Evolutionary conservation across 108 stramenopile species (phyloP), one percentile per base, ranked within the genome.

Genomic region (Mediolabrus comicus): DNA sequence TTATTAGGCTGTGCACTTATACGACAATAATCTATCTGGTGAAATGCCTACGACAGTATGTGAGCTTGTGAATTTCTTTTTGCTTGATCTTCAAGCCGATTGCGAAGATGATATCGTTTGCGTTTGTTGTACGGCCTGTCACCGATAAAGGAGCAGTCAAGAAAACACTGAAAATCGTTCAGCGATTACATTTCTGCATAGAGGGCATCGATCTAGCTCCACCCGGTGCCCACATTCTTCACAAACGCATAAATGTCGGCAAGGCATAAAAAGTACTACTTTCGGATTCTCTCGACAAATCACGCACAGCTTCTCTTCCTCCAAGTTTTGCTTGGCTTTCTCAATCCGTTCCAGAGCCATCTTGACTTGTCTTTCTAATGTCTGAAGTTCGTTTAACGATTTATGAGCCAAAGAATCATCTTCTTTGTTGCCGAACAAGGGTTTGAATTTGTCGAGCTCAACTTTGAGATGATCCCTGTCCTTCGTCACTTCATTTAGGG

Each of bases 181-280:
- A 19, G 60, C 12, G 16, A 77, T 77, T 29, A 27, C 58, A 35
- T 62, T 52, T 52, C 72, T 52, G 38, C 77, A 79, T 53, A 79
- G 67, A 5, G 77, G 77, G 32, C 77, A 79, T 10, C 58, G 34
- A 12, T 13, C 26, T 7, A 74, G 58, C 28, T 69, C 57, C 10
- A 58, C 52, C 29, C 66, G 41, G 3, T 58, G 39, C 16, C 67
- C 72, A 35, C 72, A 79, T 3, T 61, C 67, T 22, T 26, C 54
- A 32, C 77, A 79, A 10, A 79, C 77, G 33, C 77, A 78, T 1
- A 73, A 31, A 67, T 78, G 77, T 35, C 72, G 33, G 52, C 72
- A 79, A 32, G 72, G 25, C 59, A 72, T 53, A 38, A 79, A 59
- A 28, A 79, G 36, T 14, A 73, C 66, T 24, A 31, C 54, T 52